A percentile compares a stretch with the other conserved stretches of the same genome.
phyloP scores from a whole-genome alignment of 2,329 filamentous ascomycete species.

The Tolypocladium inflatum region DNA sequence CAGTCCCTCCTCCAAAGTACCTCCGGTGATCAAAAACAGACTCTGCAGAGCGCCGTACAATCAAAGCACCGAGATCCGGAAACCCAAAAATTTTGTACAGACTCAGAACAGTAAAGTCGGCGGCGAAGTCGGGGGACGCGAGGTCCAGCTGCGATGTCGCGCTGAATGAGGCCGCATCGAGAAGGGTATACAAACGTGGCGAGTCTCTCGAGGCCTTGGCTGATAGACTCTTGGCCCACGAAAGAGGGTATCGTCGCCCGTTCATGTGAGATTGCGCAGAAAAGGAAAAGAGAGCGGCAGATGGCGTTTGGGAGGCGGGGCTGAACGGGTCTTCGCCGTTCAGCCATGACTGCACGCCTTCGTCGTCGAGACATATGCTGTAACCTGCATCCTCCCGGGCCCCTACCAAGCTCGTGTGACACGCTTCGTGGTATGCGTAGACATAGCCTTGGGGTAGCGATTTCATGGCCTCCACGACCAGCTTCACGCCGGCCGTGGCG shows the following conservation, averaged over 20 bases:
- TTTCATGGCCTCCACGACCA: slow-evolving; percentile 71
- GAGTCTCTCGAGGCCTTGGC: slow-evolving; percentile 7
- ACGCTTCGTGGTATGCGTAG: slow-evolving; percentile 75
- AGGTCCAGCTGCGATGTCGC: slow-evolving; percentile 72
- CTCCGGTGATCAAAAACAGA: slow-evolving; percentile 53
- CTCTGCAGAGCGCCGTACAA: slow-evolving; percentile 65
- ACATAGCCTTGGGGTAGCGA: slow-evolving; percentile 61
- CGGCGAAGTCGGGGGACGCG: slow-evolving; percentile 46
- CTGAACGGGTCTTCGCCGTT: slow-evolving; percentile 22
- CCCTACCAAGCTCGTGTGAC: slow-evolving; percentile 82
- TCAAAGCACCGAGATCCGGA: slow-evolving; percentile 76
- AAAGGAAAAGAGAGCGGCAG: slow-evolving; percentile 59
- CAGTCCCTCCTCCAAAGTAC: slow-evolving; percentile 93
- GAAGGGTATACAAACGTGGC: slow-evolving; percentile 50
- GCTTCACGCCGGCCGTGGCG: slow-evolving; percentile 81
- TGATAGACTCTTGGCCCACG: slow-evolving; percentile 51
- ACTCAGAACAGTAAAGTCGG: slow-evolving; percentile 81
- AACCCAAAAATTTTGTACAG: slow-evolving; percentile 99
- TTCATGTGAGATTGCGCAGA: slow-evolving; percentile 93
- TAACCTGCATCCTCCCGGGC: slow-evolving; percentile 59
- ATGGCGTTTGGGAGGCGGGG: slow-evolving; percentile 8
- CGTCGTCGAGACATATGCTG: slow-evolving; percentile 59
- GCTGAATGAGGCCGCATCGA: slow-evolving; percentile 76
- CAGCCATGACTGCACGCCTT: slow-evolving; percentile 58
- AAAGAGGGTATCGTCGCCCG: slow-evolving; percentile 62